Evolutionary conservation across 305 asterid species (phyloP).

Genomic region (Stenogyne calaminthoides): DNA sequence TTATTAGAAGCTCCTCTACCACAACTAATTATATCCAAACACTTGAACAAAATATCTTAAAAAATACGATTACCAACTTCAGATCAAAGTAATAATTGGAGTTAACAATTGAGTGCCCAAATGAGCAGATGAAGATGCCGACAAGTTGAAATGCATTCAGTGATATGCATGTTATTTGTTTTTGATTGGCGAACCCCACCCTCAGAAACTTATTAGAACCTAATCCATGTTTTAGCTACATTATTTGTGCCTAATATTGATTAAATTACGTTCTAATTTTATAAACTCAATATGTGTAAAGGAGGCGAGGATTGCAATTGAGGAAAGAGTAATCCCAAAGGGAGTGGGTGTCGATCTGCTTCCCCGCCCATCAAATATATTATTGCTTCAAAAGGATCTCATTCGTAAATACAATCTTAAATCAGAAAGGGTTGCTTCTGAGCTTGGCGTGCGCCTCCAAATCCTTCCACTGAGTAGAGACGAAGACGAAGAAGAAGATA

Average conservation of each 20-base stretch:
- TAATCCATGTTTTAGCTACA: no score
- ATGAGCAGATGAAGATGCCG: slow-evolving; percentile 10
- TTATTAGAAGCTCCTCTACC: neutral
- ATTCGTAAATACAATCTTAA: slow-evolving; percentile 77
- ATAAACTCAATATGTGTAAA: slow-evolving; percentile 24
- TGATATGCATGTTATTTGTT: no score
- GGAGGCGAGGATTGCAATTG: slow-evolving; percentile 93
- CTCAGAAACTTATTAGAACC: no score
- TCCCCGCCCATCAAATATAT: slow-evolving; percentile 70
- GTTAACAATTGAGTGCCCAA: neutral
- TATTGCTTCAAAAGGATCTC: slow-evolving; percentile 86
- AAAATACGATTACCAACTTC: neutral
- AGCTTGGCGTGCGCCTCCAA: slow-evolving; percentile 56
- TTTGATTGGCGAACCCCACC: neutral
- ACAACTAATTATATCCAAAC: neutral
- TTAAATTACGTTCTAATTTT: no score
- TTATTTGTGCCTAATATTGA: no score
- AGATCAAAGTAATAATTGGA: neutral
- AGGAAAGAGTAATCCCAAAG: slow-evolving; percentile 79
- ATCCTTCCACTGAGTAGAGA: slow-evolving; percentile 58
- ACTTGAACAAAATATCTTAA: neutral
- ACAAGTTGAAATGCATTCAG: neutral
- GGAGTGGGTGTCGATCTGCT: slow-evolving; percentile 83
- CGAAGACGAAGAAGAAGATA: slow-evolving; percentile 38
- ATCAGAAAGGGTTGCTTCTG: slow-evolving; percentile 74